These are phyloP conservation scores for Larix sibirica DNA, from an alignment of 83 land plant genomes.

Conservation along the genomic window DNA sequence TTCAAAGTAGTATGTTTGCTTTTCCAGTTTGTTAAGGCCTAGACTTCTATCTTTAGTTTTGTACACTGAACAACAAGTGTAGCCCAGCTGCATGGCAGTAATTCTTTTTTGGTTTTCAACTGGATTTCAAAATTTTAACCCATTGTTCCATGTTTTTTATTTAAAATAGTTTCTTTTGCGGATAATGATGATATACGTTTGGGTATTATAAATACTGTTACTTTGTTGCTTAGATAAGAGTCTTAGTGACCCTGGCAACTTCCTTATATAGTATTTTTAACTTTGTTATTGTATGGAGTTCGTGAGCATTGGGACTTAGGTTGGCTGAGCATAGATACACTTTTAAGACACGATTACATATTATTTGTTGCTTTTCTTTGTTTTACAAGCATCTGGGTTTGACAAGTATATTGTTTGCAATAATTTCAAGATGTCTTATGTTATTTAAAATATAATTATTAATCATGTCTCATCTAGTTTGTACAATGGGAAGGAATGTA, in stretches of 20 bases:
- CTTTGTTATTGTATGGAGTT: not conserved
- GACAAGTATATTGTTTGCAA: not conserved
- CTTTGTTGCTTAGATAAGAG: not conserved
- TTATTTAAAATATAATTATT: not conserved
- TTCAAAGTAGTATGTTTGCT: no score
- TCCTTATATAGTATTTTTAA: not conserved
- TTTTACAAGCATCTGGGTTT: not conserved
- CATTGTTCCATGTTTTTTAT: not conserved
- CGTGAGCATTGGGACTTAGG: not conserved
- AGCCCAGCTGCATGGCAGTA: not conserved
- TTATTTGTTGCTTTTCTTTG: not conserved
- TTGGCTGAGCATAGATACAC: not conserved
- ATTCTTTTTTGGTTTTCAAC: not conserved
- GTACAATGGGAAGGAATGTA: not conserved
- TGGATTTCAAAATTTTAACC: not conserved
- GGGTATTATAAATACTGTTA: not conserved
- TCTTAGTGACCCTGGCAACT: not conserved
- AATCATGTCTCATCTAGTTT: not conserved
- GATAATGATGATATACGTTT: no score
- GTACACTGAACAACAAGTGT: no score
- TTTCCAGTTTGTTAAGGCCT: no score
- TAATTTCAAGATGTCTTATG: not conserved
- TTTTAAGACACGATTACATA: not conserved
- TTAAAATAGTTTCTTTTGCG: not conserved
- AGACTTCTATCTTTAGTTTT: no score